These are phyloP conservation scores for Quercus suber DNA, from an alignment of 306 rosid genomes.

Conservation along the genomic window DNA sequence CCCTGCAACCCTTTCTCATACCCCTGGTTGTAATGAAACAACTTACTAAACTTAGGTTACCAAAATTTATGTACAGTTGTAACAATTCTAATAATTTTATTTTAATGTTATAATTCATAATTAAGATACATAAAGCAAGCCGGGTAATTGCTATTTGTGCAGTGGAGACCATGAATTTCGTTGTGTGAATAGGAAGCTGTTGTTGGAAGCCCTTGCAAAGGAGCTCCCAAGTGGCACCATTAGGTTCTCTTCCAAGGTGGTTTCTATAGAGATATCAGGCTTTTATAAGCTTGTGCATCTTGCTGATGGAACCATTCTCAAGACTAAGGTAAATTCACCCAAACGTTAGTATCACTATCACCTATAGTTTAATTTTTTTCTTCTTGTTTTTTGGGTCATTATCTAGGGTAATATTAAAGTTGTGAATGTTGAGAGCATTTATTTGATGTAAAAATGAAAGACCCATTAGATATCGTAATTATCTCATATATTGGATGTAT, in stretches of 20 bases:
- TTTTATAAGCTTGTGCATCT: slow-evolving; percentile 61
- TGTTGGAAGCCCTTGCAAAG: slow-evolving; percentile 60
- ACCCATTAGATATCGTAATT: too few species aligned
- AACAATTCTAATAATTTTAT: background rate
- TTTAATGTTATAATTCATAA: background rate
- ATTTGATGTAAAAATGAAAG: too few species aligned
- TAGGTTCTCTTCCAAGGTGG: slow-evolving; percentile 68
- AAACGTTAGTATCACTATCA: background rate
- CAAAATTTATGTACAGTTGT: background rate
- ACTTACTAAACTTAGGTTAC: background rate
- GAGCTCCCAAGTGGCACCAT: slow-evolving; percentile 73
- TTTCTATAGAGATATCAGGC: slow-evolving; percentile 58
- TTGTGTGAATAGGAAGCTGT: slow-evolving; percentile 40
- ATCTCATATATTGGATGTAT: too few species aligned
- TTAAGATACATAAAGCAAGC: background rate
- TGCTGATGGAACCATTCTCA: slow-evolving; percentile 54
- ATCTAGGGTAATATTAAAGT: too few species aligned
- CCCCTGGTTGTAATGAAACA: too few species aligned
- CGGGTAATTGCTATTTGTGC: background rate
- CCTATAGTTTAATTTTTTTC: too few species aligned
- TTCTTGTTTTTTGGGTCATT: too few species aligned
- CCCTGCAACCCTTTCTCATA: background rate
- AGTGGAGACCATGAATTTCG: slow-evolving; percentile 47
- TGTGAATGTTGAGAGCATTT: too few species aligned
- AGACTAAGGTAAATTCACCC: slow-evolving; percentile 46